phyloP scores from a whole-genome alignment of 1,284 basidiomycete species.

The Singerocomus inundabilis region DNA sequence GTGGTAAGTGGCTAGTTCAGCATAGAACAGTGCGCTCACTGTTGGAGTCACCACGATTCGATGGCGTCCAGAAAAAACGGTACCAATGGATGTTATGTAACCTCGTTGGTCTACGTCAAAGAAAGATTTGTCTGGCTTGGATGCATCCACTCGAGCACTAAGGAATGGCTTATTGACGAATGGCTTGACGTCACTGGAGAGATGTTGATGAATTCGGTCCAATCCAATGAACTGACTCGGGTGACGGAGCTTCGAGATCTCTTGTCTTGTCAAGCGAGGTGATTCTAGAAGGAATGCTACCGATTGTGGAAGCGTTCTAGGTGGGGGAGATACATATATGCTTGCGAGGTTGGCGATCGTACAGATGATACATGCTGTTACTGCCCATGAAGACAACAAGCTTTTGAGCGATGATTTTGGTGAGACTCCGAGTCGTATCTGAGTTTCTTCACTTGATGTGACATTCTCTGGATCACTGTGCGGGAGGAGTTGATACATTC shows the following conservation, averaged over 20 bases:
- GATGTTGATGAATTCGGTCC: conserved; percentile 4
- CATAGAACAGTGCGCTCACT: neutral
- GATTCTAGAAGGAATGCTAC: conserved; percentile 5
- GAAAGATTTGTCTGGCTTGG: conserved; percentile 1
- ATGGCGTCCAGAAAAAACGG: neutral
- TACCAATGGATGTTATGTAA: neutral
- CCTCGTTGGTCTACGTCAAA: conserved; percentile 2
- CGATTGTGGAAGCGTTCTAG: conserved; percentile 1
- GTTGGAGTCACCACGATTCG: conserved; percentile 3
- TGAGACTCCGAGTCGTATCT: neutral
- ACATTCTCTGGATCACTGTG: conserved; percentile 3
- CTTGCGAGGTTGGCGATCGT: conserved; percentile 7
- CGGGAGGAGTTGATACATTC: conserved; percentile 8
- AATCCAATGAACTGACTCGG: conserved; percentile 9
- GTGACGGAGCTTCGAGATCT: conserved; percentile 5
- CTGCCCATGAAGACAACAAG: neutral
- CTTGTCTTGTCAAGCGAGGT: conserved; percentile 4
- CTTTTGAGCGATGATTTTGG: neutral
- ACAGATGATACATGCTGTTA: conserved; percentile 4
- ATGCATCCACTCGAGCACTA: conserved; percentile 4
- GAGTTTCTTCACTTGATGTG: neutral
- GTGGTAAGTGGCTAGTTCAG: neutral
- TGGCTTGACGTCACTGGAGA: conserved; percentile 2
- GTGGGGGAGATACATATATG: conserved; percentile 4
- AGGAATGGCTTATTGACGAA: conserved; percentile 11